Evolutionary conservation across 2,329 filamentous ascomycete genomes (phyloP).

Genomic region (Chaetomiaceae sp.): DNA sequence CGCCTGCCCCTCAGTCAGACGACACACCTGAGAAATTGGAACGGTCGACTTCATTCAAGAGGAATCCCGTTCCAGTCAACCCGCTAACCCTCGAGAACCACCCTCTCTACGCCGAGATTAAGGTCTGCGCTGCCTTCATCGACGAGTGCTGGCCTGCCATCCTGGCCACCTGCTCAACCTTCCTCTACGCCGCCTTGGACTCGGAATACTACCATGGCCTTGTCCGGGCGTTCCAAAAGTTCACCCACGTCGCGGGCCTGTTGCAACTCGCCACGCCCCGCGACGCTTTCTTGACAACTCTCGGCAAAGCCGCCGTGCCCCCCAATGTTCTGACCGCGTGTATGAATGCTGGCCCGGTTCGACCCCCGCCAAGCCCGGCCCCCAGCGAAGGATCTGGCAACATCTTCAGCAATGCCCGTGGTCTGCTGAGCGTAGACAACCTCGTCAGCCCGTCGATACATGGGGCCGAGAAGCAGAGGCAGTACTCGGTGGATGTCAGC

Average conservation of each 20-base stretch:
- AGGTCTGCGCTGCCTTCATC: conserved; percentile 74
- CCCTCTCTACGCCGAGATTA: conserved; percentile 64
- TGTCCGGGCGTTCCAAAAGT: conserved; percentile 88
- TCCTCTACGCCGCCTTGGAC: conserved; percentile 85
- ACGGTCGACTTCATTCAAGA: conserved; percentile 63
- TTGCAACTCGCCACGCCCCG: conserved; percentile 78
- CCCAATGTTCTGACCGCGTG: conserved; percentile 66
- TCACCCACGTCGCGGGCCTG: conserved; percentile 89
- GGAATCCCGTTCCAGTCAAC: conserved; percentile 76
- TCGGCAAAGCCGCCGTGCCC: conserved; percentile 90
- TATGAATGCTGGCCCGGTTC: conserved; percentile 45
- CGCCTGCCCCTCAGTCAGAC: conserved; percentile 36
- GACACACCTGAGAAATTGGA: conserved; percentile 42
- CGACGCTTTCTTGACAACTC: conserved; percentile 89
- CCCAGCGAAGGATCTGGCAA: conserved; percentile 47
- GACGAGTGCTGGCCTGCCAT: conserved; percentile 95
- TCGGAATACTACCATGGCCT: conserved; percentile 90
- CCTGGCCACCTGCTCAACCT: conserved; percentile 90
- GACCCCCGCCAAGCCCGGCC: conserved; percentile 39
- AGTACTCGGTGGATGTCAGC: conserved; percentile 52
- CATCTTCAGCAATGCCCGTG: conserved; percentile 67
- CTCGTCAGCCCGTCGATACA: conserved; percentile 55
- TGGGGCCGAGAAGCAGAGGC: conserved; percentile 54
- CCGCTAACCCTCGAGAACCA: conserved; percentile 72
- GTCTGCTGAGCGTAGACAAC: conserved; percentile 68